Conservation (phyloP, 2,329 filamentous ascomycete species). For the Penicillium nordicum region DNA sequence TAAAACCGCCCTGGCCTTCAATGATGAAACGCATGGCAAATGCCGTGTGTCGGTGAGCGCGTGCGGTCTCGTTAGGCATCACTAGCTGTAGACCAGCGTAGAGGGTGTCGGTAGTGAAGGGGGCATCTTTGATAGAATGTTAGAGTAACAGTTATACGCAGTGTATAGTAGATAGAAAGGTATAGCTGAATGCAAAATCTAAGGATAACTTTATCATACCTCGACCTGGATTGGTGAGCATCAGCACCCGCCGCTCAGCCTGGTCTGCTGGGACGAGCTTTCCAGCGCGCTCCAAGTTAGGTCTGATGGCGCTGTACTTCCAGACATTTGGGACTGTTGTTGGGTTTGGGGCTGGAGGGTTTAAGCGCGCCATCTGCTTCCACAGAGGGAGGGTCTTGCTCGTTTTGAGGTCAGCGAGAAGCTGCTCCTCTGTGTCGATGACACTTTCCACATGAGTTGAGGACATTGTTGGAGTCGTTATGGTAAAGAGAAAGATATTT, state of each 20-base stretch:
- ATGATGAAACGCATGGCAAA: slow-evolving; percentile 59
- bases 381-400: slow-evolving; percentile 44
- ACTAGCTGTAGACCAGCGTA: slow-evolving; percentile 58
- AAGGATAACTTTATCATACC: slow-evolving; percentile 18
- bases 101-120: slow-evolving; percentile 57
- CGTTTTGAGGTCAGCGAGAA: slow-evolving; percentile 20
- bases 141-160: not conserved
- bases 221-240: slow-evolving; percentile 41
- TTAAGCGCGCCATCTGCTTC: slow-evolving; percentile 49
- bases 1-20: slow-evolving; percentile 55
- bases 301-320: slow-evolving; percentile 38
- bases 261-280: slow-evolving; percentile 37
- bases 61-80: slow-evolving; percentile 55
- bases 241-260: slow-evolving; percentile 41
- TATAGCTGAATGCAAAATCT: not conserved
- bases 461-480: not conserved
- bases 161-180: not conserved
- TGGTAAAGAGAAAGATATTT: not conserved
- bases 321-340: slow-evolving; percentile 37
- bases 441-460: not conserved
- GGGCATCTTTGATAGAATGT: slow-evolving; percentile 39
- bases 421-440: slow-evolving; percentile 17
- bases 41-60: slow-evolving; percentile 55
- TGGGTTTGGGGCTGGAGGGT: slow-evolving; percentile 49
- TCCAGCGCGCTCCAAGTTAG: slow-evolving; percentile 36